These are phyloP conservation scores for Pythium dissimile DNA, from an alignment of 352 stramenopile genomes.

Conservation along the genomic window DNA sequence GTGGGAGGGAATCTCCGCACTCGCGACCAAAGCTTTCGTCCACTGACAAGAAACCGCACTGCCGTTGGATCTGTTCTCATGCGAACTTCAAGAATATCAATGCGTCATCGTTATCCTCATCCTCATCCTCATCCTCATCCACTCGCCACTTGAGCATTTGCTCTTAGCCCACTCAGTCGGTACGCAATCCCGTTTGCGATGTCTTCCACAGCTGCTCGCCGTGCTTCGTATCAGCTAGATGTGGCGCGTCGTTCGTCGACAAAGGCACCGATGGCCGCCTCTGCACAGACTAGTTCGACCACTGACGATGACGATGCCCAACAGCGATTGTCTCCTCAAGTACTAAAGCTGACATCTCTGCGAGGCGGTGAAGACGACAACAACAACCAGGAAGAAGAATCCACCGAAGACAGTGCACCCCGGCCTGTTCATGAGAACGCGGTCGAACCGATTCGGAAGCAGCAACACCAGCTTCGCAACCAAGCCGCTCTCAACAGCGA, in stretches of 20 bases:
- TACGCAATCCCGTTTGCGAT: constrained; percentile 10
- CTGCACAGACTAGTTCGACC: too few species aligned
- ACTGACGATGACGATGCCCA: neutral
- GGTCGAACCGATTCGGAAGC: neutral
- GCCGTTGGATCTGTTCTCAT: too few species aligned
- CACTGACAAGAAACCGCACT: too few species aligned
- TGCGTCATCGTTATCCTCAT: too few species aligned
- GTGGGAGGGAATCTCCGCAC: too few species aligned
- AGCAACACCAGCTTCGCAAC: neutral
- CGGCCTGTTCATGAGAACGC: neutral
- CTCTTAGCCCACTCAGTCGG: too few species aligned
- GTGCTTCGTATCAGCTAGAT: constrained; percentile 9
- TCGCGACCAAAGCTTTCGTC: too few species aligned
- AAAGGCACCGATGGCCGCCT: too few species aligned
- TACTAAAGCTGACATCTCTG: neutral
- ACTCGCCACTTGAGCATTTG: too few species aligned
- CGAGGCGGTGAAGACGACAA: neutral
- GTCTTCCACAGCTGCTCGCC: constrained; percentile 6
- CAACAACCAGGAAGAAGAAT: constrained; percentile 22
- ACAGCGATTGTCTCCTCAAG: constrained; percentile 8
- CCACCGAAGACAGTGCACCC: neutral
- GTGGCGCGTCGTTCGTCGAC: neutral
- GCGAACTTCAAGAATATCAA: too few species aligned
- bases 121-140: too few species aligned
- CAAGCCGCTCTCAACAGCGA: neutral